These are phyloP conservation scores for Gymnopilus junonius DNA, from an alignment of 768 basidiomycete species.

Conservation along the genomic window DNA sequence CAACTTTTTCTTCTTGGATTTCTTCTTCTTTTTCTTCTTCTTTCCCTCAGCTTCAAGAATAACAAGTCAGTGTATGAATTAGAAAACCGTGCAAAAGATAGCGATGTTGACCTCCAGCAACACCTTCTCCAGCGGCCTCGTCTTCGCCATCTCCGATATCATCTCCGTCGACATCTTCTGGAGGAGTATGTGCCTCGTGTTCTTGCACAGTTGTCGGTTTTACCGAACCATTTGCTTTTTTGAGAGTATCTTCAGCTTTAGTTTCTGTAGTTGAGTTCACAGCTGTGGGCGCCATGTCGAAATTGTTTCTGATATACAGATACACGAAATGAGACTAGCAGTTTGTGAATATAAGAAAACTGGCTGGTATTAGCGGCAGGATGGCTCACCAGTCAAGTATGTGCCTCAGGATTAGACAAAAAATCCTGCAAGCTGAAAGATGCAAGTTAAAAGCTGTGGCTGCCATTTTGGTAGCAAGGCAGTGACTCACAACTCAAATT, in stretches of 20 bases:
- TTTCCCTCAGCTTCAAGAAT: constrained; percentile 53
- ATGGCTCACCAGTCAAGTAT: background rate
- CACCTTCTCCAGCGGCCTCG: constrained; percentile 24
- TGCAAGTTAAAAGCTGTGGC: too few species aligned
- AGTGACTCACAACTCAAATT: too few species aligned
- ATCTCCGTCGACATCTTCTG: constrained; percentile 22
- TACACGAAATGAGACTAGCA: background rate
- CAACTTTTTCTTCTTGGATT: constrained; percentile 81
- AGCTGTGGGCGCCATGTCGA: constrained; percentile 3
- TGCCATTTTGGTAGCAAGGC: too few species aligned
- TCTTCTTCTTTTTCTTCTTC: constrained; percentile 96
- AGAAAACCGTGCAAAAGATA: background rate
- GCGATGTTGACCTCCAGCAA: constrained; percentile 17
- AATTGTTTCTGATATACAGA: background rate
- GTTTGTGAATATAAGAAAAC: background rate
- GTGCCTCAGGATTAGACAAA: too few species aligned
- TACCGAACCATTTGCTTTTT: constrained; percentile 2
- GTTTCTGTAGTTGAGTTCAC: background rate
- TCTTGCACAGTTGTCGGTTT: background rate
- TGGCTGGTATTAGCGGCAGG: background rate
- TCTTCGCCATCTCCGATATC: constrained; percentile 30
- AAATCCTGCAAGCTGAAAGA: background rate
- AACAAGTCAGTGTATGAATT: background rate
- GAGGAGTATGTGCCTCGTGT: constrained; percentile 8
- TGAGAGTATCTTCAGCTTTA: background rate